Conservation (phyloP, 2,329 filamentous ascomycete genomes). For the Diplodia scrobiculata region DNA sequence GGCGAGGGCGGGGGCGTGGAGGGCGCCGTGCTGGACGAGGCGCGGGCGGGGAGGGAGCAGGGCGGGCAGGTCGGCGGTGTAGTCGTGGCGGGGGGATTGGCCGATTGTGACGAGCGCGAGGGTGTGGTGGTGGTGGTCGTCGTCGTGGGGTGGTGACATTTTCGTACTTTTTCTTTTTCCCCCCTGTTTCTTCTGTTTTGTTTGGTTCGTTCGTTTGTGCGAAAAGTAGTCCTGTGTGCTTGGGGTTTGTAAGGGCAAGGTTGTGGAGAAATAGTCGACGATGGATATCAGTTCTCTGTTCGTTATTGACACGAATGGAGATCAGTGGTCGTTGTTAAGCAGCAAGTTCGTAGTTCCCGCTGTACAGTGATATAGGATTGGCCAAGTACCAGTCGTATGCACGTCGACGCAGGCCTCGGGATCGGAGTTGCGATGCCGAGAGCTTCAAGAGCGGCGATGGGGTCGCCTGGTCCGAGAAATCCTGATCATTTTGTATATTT, state of each 20-base stretch:
- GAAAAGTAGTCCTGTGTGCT: not conserved
- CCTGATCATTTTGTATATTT: not conserved
- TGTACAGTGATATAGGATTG: not conserved
- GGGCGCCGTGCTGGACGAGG: constrained; percentile 16
- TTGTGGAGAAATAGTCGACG: too few species aligned
- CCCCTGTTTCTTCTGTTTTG: not conserved
- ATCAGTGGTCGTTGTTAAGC: too few species aligned
- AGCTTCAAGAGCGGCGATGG: not conserved
- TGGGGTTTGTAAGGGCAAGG: too few species aligned
- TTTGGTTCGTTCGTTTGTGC: not conserved
- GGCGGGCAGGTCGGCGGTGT: constrained; percentile 6
- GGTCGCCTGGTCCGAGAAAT: not conserved
- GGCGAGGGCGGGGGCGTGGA: constrained; percentile 13
- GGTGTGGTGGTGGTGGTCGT: not conserved
- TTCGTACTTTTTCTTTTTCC: not conserved
- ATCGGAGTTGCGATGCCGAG: not conserved
- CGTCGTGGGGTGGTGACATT: not conserved
- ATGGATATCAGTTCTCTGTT: too few species aligned
- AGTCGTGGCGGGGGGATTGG: constrained; percentile 25
- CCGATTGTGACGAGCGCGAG: constrained; percentile 17
- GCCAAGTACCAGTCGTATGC: not conserved
- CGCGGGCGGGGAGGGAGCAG: not conserved
- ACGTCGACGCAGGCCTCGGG: not conserved
- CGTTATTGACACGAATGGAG: not conserved
- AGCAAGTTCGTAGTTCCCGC: not conserved